Conservation (phyloP, 805 yeast genomes). For the Saccharomycopsis sp. region DNA sequence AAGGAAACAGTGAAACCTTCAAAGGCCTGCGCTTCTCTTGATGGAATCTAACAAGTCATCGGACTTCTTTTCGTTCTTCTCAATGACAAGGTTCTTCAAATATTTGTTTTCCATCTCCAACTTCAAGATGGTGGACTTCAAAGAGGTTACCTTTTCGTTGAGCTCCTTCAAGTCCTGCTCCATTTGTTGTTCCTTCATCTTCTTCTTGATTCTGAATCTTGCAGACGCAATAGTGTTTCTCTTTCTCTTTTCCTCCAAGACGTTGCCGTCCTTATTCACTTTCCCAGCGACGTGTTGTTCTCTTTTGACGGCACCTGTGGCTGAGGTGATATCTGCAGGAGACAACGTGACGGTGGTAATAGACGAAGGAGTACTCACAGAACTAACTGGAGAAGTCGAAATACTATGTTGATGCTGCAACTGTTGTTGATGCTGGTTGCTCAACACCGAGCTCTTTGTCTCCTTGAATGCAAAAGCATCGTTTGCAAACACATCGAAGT, state of each 20-base stretch:
- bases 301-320: neutral
- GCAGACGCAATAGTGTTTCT: conserved; percentile 94
- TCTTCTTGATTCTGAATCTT: conserved; percentile 86
- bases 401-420: neutral
- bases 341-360: neutral
- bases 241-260: conserved; percentile 55
- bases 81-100: conserved; percentile 45
- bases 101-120: conserved; percentile 59
- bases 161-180: conserved; percentile 70
- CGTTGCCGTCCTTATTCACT: neutral
- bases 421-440: neutral
- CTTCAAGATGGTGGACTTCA: conserved; percentile 42
- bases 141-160: conserved; percentile 38
- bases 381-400: conserved; percentile 1
- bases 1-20: conserved; percentile 3
- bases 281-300: neutral
- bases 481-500: conserved; percentile 13
- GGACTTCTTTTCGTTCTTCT: conserved; percentile 40
- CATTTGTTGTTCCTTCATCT: conserved; percentile 86
- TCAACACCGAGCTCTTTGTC: neutral
- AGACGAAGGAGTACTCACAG: neutral
- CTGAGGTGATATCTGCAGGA: neutral
- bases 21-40: conserved; percentile 31
- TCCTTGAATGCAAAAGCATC: conserved; percentile 11
- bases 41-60: conserved; percentile 33